These are phyloP conservation scores for Coemansia interrupta DNA, from an alignment of 192 early-diverging fungal species.

Conservation along the genomic window DNA sequence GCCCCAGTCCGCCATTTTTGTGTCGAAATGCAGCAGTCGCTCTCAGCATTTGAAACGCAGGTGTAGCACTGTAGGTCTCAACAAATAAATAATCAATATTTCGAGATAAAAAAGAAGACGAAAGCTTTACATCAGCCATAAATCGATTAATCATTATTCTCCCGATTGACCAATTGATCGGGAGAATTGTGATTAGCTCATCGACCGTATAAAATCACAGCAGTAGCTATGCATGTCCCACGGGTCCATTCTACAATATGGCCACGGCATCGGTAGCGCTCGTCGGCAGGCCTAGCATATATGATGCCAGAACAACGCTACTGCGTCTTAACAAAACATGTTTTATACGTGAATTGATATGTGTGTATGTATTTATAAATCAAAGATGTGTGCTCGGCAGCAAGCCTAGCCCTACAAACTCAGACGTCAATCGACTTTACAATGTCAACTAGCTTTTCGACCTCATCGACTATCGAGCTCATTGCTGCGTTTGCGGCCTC, in stretches of 20 bases:
- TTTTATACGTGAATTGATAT: neutral
- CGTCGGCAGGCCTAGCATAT: neutral
- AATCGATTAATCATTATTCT: no score
- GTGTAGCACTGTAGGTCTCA: no score
- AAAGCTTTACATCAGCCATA: no score
- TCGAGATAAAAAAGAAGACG: neutral
- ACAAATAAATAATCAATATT: neutral
- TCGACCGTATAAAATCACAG: no score
- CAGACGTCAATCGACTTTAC: slow-evolving; percentile 37
- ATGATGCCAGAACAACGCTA: neutral
- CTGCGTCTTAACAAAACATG: no score
- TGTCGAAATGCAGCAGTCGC: slow-evolving; percentile 7
- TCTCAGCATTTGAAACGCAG: neutral
- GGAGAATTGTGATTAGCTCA: no score
- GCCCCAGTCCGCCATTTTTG: neutral
- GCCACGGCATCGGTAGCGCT: neutral
- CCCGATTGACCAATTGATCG: no score
- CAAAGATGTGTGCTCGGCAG: neutral
- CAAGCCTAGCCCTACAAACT: neutral
- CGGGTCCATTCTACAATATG: neutral
- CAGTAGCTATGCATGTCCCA: no score
- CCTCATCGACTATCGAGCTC: slow-evolving; percentile 37
- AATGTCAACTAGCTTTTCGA: slow-evolving; percentile 41
- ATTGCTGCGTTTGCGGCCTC: slow-evolving; percentile 34
- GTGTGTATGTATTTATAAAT: neutral